phyloP scores from a whole-genome alignment of 1,284 basidiomycete species.

The Cryptococcus sp. region DNA sequence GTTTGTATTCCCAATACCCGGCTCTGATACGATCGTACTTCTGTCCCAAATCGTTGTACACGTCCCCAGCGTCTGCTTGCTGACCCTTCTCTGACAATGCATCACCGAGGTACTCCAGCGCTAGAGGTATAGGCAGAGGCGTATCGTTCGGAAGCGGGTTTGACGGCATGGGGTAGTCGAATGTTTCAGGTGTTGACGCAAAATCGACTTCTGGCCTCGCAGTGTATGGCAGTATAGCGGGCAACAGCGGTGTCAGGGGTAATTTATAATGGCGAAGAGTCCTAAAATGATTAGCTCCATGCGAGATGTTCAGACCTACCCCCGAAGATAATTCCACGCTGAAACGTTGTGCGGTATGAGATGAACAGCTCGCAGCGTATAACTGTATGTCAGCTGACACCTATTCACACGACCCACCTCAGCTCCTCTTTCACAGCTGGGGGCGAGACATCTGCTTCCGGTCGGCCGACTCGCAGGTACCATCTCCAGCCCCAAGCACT shows the following conservation, averaged over 20 bases:
- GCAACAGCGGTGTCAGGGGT: slow-evolving; percentile 61
- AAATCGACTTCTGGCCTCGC: slow-evolving; percentile 15
- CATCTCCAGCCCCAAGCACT: slow-evolving; percentile 98
- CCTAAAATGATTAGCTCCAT: slow-evolving; percentile 50
- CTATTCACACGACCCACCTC: slow-evolving; percentile 57
- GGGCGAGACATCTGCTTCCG: slow-evolving; percentile 50
- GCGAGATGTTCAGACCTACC: slow-evolving; percentile 38
- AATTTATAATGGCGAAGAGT: slow-evolving; percentile 55
- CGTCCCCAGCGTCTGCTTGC: slow-evolving; percentile 58
- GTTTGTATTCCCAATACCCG: slow-evolving; percentile 46
- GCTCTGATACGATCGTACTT: slow-evolving; percentile 71
- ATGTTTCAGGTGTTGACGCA: not conserved
- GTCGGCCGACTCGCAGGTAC: slow-evolving; percentile 80
- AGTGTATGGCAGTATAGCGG: slow-evolving; percentile 70
- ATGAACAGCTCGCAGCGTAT: slow-evolving; percentile 73
- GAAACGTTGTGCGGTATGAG: slow-evolving; percentile 86
- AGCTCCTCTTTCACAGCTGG: slow-evolving; percentile 63
- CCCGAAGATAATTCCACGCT: slow-evolving; percentile 92
- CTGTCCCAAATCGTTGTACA: slow-evolving; percentile 70
- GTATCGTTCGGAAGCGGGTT: slow-evolving; percentile 59
- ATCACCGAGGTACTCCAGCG: slow-evolving; percentile 85
- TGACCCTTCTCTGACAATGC: slow-evolving; percentile 63
- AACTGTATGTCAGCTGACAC: slow-evolving; percentile 52
- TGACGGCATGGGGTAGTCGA: slow-evolving; percentile 20
- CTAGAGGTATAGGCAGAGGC: slow-evolving; percentile 70